phyloP scores from a whole-genome alignment of 2,329 filamentous ascomycete species.

The Tolypocladium tundrense region DNA sequence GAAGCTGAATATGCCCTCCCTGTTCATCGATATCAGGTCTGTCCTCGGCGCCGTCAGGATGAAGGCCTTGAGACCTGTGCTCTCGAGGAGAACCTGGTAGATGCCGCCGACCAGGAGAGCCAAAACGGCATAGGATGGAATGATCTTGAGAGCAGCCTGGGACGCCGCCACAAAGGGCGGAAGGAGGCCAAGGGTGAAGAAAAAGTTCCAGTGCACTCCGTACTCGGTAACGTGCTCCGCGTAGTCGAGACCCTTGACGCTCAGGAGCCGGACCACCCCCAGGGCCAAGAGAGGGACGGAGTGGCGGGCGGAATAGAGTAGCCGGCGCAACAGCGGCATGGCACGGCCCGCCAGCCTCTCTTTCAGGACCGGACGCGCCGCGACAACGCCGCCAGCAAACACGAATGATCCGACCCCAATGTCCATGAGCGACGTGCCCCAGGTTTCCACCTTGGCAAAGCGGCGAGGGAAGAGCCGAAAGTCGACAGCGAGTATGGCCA shows the following conservation, averaged over 20 bases:
- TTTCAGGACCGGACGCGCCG: slow-evolving; percentile 69
- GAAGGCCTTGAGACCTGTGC: slow-evolving; percentile 68
- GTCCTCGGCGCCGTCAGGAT: slow-evolving; percentile 73
- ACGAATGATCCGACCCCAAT: slow-evolving; percentile 96
- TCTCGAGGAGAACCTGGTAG: slow-evolving; percentile 71
- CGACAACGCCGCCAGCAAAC: slow-evolving; percentile 87
- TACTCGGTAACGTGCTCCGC: slow-evolving; percentile 97
- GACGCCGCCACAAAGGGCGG: slow-evolving; percentile 83
- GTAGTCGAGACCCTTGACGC: slow-evolving; percentile 90
- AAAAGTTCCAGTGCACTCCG: slow-evolving; percentile 99
- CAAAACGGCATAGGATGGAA: slow-evolving; percentile 70
- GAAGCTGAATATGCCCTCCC: slow-evolving; percentile 94
- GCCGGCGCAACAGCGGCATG: slow-evolving; percentile 42
- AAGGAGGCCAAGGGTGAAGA: slow-evolving; percentile 85
- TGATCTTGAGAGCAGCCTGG: slow-evolving; percentile 56
- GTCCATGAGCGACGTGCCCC: slow-evolving; percentile 99
- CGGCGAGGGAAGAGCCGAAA: slow-evolving; percentile 86
- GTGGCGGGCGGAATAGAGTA: slow-evolving; percentile 62
- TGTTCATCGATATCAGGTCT: slow-evolving; percentile 76
- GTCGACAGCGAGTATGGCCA: slow-evolving; percentile 93
- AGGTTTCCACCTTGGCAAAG: slow-evolving; percentile 98
- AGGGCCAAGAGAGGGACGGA: slow-evolving; percentile 73
- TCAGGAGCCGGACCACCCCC: slow-evolving; percentile 71
- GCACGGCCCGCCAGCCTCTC: slow-evolving; percentile 44
- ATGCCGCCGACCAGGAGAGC: slow-evolving; percentile 55